Base-by-base conservation (phyloP, 768 basidiomycete genomes). In the Pholiota molesta region DNA sequence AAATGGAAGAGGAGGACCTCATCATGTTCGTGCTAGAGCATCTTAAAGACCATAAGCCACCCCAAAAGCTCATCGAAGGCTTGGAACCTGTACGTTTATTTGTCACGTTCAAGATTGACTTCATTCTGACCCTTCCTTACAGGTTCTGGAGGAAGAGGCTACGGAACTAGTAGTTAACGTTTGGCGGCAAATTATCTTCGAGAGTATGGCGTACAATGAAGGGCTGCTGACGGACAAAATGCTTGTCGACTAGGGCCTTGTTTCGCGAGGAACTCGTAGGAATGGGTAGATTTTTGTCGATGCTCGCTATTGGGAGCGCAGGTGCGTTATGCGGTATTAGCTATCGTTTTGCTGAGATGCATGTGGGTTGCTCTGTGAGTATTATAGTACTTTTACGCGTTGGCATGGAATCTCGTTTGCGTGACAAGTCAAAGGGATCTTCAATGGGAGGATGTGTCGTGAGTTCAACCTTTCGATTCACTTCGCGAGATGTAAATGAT, bases 101-200 rank as follows among this genome's bases (percentile, higher is more conserved):
- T 21, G 13, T 3, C 39, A 19, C 42, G n/a, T 60, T 53, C 33
- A 14, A 3, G 33, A 44, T 39, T 55, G 16, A 42, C 17, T n/a
- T 44, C 16, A 29, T 5, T 31, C 26, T 42, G 33, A 39, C 16
- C 56, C 39, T 42, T 51, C 69, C 44, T 64, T 62, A 44, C 57
- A 97, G 95, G 93, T 97, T 3, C 80, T 98, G 37, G 95, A 95
- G 71, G 95, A 97, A 73, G 95, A 98, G 72, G 95, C 95, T 5
- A 78, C 79, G 28, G 89, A 94, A 62, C 84, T 96, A 61, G 81
- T 86, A n/a, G 74, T 89, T 68, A 83, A 82, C 63, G 81, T 97
- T 52, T 98, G 95, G 95, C 86, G 94, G 58, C 92, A 94, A 76
- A 84, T 97, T 67, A 92, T 95, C 55, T 97, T 97, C 72, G 95